Evolutionary conservation across 2,329 filamentous ascomycete species (phyloP).

Genomic region (Pseudogymnoascus sp.): DNA sequence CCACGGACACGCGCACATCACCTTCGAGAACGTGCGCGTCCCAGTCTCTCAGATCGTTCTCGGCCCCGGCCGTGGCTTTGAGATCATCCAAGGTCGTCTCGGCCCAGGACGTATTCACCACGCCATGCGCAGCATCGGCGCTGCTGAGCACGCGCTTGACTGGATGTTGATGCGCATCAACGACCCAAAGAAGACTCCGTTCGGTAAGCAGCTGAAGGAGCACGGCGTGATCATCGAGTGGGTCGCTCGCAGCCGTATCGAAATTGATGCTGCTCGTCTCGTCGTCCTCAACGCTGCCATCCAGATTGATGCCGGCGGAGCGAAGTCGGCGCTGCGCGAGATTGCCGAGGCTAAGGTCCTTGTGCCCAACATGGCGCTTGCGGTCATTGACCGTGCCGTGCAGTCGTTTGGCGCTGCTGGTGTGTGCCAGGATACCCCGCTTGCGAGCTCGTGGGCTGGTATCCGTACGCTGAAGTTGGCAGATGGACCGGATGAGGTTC

Average conservation of each 20-base stretch:
- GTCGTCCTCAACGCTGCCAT: constrained; percentile 90
- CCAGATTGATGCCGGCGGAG: constrained; percentile 82
- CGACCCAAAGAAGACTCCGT: constrained; percentile 81
- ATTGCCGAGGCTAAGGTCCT: constrained; percentile 95
- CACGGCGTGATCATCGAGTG: constrained; percentile 95
- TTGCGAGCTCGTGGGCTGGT: constrained; percentile 73
- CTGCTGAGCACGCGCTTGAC: constrained; percentile 82
- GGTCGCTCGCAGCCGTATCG: constrained; percentile 83
- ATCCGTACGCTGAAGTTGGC: constrained; percentile 77
- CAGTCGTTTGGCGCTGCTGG: constrained; percentile 88
- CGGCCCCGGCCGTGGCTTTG: constrained; percentile 88
- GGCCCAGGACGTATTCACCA: constrained; percentile 96
- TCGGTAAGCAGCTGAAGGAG: constrained; percentile 75
- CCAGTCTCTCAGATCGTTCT: constrained; percentile 78
- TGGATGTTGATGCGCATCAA: constrained; percentile 94
- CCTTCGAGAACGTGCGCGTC: constrained; percentile 82
- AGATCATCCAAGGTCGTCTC: constrained; percentile 95
- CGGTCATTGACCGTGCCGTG: constrained; percentile 87
- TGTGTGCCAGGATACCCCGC: constrained; percentile 86
- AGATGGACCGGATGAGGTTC: constrained; percentile 95
- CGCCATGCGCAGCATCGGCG: constrained; percentile 89
- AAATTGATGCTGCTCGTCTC: constrained; percentile 86
- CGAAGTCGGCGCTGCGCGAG: constrained; percentile 83
- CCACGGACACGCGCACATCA: constrained; percentile 90
- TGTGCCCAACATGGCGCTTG: constrained; percentile 70